phyloP scores from a whole-genome alignment of 2,329 filamentous ascomycete species.

The Colletotrichum sp. region DNA sequence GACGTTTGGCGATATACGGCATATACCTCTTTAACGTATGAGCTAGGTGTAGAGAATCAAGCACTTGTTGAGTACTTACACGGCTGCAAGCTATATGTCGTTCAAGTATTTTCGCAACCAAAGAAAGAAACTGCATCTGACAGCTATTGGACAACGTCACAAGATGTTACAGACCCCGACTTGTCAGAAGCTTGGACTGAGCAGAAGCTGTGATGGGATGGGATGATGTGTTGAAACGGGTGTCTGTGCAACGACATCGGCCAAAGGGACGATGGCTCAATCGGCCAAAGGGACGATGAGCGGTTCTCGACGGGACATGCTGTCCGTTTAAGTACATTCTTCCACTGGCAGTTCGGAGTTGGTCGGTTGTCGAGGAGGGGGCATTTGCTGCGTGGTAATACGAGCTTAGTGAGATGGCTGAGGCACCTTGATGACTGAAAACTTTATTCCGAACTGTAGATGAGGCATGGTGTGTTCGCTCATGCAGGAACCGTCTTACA shows the following conservation, averaged over 20 bases:
- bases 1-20: not conserved
- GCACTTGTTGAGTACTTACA: not conserved
- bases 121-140: not conserved
- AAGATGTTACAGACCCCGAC: not conserved
- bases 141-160: not conserved
- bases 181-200: not conserved
- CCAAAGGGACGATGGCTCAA: not conserved
- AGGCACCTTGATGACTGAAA: not conserved
- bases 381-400: not conserved
- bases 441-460: not conserved
- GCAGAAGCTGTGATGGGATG: not conserved
- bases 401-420: not conserved
- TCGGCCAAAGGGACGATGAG: not conserved
- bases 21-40: not conserved
- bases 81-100: not conserved
- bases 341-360: not conserved
- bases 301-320: not conserved
- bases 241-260: not conserved
- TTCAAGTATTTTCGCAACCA: not conserved
- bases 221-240: not conserved
- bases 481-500: not conserved
- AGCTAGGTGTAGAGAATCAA: slow-evolving; percentile 4
- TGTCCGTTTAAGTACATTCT: not conserved
- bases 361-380: not conserved
- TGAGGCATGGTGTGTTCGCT: not conserved